Conservation (phyloP, 495 filamentous ascomycete species). For the Aspergillus coremiiformis region DNA sequence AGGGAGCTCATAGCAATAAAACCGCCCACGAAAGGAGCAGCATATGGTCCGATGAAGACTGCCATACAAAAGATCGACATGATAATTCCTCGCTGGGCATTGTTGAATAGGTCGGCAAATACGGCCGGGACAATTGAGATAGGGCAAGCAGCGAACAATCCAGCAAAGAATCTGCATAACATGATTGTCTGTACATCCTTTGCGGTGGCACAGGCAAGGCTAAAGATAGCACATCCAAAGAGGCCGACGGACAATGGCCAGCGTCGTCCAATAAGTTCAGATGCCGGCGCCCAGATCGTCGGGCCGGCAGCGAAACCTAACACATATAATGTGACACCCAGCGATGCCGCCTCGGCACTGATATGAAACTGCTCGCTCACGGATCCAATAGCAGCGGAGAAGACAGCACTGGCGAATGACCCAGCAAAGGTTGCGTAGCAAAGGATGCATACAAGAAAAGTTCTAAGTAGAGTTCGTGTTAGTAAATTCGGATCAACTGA, state of each 20-base stretch:
- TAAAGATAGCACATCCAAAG: conserved; percentile 47
- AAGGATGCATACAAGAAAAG: conserved; percentile 29
- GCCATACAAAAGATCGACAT: conserved; percentile 45
- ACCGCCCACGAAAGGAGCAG: conserved; percentile 43
- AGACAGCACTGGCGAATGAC: conserved; percentile 47
- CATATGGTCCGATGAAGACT: conserved; percentile 43
- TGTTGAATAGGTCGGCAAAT: conserved; percentile 47
- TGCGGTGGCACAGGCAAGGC: conserved; percentile 47
- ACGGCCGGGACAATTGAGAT: conserved; percentile 44
- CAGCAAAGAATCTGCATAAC: conserved; percentile 45
- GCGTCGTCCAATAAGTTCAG: conserved; percentile 67
- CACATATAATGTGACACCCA: conserved; percentile 49
- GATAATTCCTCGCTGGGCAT: conserved; percentile 39
- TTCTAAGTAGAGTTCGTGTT: conserved; percentile 7
- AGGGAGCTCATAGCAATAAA: conserved; percentile 32
- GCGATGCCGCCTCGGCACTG: conserved; percentile 38
- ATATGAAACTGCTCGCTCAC: conserved; percentile 42
- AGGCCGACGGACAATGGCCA: conserved; percentile 46
- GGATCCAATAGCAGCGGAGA: conserved; percentile 41
- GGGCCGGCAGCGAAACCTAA: conserved; percentile 49
- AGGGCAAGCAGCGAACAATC: conserved; percentile 44
- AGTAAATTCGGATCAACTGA: background rate
- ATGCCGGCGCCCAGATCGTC: conserved; percentile 58
- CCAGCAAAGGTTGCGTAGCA: conserved; percentile 44
- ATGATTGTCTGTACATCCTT: conserved; percentile 51